phyloP scores from a whole-genome alignment of 1,284 basidiomycete genomes.

The Irpex sp. region DNA sequence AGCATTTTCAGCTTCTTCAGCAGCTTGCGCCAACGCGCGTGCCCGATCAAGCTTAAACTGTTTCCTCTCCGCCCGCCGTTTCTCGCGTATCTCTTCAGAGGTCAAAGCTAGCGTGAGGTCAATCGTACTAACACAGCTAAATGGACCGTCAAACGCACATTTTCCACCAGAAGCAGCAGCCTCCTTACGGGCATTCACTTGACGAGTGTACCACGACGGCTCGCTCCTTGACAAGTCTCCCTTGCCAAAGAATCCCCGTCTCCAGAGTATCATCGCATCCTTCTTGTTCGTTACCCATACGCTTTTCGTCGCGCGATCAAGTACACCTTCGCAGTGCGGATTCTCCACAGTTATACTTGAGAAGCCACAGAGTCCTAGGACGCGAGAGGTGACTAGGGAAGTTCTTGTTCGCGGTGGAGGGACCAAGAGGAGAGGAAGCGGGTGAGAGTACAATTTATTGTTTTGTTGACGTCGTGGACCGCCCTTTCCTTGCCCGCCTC shows the following conservation, averaged over 20 bases:
- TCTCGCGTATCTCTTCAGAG: conserved; percentile 85
- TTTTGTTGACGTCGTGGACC: conserved; percentile 56
- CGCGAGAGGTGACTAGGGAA: conserved; percentile 31
- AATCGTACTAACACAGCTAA: background rate
- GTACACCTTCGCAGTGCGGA: conserved; percentile 64
- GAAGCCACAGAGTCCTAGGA: conserved; percentile 54
- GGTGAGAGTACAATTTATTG: conserved; percentile 62
- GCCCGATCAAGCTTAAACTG: conserved; percentile 91
- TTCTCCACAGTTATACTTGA: conserved; percentile 47
- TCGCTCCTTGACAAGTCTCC: conserved; percentile 92
- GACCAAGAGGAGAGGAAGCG: conserved; percentile 61
- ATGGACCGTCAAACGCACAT: conserved; percentile 35
- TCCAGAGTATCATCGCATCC: conserved; percentile 77
- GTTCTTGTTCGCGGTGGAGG: conserved; percentile 34
- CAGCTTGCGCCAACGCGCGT: conserved; percentile 68
- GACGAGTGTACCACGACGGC: conserved; percentile 85
- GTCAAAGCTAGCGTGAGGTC: conserved; percentile 51
- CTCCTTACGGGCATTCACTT: conserved; percentile 60
- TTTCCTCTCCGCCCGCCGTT: conserved; percentile 79
- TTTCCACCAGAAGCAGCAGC: conserved; percentile 37
- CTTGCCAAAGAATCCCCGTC: conserved; percentile 95
- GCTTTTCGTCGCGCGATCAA: conserved; percentile 71
- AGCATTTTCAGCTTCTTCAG: conserved; percentile 69
- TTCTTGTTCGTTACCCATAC: conserved; percentile 73
- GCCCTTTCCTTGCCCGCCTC: conserved; percentile 39